phyloP scores from a whole-genome alignment of 2,329 filamentous ascomycete genomes.

The Cordyceps cicadae region DNA sequence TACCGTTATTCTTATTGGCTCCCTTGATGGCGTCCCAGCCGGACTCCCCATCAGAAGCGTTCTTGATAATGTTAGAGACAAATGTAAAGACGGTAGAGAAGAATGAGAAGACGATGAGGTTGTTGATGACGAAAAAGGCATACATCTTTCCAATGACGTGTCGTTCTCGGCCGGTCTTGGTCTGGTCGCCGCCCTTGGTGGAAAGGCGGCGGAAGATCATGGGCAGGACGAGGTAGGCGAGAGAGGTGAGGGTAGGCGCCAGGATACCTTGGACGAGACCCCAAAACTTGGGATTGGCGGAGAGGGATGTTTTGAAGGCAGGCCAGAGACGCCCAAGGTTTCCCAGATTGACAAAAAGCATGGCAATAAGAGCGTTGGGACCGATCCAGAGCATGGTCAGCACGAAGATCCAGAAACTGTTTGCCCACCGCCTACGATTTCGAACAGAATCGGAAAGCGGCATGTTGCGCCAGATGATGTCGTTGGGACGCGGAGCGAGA shows the following conservation, averaged over 20 bases:
- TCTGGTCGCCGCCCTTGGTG: conserved; percentile 75
- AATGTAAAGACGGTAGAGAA: conserved; percentile 79
- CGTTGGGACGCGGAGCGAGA: conserved; percentile 77
- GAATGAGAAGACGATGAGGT: conserved; percentile 84
- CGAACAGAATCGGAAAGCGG: conserved; percentile 60
- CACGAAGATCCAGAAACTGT: conserved; percentile 73
- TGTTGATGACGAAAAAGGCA: conserved; percentile 96
- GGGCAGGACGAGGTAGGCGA: conserved; percentile 80
- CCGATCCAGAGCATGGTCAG: conserved; percentile 81
- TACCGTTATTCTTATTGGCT: conserved; percentile 16
- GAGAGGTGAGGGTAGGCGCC: conserved; percentile 77
- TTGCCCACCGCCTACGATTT: conserved; percentile 65
- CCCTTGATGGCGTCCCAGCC: conserved; percentile 62
- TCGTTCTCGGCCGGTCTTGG: conserved; percentile 84
- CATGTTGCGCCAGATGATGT: conserved; percentile 95
- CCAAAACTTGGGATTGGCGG: conserved; percentile 60
- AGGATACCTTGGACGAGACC: conserved; percentile 85
- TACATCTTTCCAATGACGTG: conserved; percentile 89
- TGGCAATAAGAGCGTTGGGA: conserved; percentile 88
- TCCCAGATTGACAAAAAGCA: conserved; percentile 79
- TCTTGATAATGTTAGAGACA: conserved; percentile 54
- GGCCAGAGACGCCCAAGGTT: conserved; percentile 77
- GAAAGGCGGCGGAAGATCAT: conserved; percentile 85
- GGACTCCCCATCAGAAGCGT: conserved; percentile 43
- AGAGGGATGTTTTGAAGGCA: conserved; percentile 59